phyloP scores from a whole-genome alignment of 2,329 filamentous ascomycete species.

The Aureobasidium leucospermi region DNA sequence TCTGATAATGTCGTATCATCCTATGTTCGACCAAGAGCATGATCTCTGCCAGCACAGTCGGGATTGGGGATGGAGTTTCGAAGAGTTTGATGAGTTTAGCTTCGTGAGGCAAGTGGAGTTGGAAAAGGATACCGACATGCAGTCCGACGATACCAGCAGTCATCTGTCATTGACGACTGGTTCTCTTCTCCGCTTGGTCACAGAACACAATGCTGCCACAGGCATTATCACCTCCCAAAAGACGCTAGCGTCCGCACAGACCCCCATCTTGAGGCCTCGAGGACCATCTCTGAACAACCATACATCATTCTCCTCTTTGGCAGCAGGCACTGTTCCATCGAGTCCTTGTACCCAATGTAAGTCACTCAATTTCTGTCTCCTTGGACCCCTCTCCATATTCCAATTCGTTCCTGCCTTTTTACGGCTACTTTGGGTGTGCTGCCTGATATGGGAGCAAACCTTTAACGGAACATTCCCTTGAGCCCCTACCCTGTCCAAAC shows the following conservation, averaged over 20 bases:
- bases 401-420: not conserved
- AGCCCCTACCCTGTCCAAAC: too few species aligned
- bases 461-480: not conserved
- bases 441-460: not conserved
- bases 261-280: not conserved
- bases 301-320: not conserved
- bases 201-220: not conserved
- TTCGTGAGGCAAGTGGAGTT: not conserved
- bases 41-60: not conserved
- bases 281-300: not conserved
- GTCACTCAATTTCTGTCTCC: not conserved
- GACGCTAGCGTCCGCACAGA: not conserved
- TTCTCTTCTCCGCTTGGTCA: not conserved
- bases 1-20: not conserved
- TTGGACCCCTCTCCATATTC: not conserved
- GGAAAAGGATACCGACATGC: not conserved
- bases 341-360: not conserved
- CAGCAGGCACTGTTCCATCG: not conserved
- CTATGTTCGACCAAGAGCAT: not conserved
- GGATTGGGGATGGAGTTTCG: constrained; percentile 4
- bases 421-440: not conserved
- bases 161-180: not conserved
- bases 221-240: not conserved
- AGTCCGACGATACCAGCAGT: not conserved
- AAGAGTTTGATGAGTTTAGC: not conserved